Percentiles rank a stretch among this genome's conserved stretches.
These are phyloP conservation scores for Ogataea haglerorum DNA, from an alignment of 805 yeast genomes.

Conservation along the genomic window DNA sequence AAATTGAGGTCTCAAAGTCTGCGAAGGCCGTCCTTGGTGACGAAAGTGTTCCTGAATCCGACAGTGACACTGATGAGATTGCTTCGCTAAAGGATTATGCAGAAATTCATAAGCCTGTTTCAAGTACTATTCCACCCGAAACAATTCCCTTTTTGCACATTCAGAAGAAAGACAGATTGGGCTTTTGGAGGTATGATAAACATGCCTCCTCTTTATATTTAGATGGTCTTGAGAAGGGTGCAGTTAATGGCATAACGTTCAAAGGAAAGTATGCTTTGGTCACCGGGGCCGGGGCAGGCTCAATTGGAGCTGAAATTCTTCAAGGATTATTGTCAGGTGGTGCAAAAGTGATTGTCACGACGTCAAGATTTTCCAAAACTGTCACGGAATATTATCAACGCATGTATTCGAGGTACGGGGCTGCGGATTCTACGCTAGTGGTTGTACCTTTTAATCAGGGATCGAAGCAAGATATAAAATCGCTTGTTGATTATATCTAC, in stretches of 20 bases:
- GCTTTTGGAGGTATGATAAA: conserved; percentile 83
- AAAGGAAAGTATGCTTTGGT: conserved; percentile 83
- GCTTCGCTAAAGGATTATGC: conserved; percentile 78
- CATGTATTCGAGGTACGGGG: conserved; percentile 89
- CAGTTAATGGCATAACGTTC: conserved; percentile 89
- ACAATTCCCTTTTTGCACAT: conserved; percentile 94
- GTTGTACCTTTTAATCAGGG: conserved; percentile 99
- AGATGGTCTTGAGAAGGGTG: conserved; percentile 90
- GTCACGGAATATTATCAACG: conserved; percentile 95
- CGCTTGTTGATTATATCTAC: conserved; percentile 81
- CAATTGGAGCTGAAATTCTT: conserved; percentile 95
- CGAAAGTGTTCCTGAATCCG: conserved; percentile 44
- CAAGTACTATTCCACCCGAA: conserved; percentile 69
- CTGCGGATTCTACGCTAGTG: conserved; percentile 84
- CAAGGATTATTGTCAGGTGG: conserved; percentile 97
- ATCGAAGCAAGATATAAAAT: conserved; percentile 88
- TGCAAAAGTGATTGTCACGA: conserved; percentile 94
- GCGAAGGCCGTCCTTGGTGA: conserved; percentile 52
- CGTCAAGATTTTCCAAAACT: conserved; percentile 89
- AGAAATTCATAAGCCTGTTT: conserved; percentile 68
- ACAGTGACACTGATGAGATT: conserved; percentile 67
- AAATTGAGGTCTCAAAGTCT: conserved; percentile 64
- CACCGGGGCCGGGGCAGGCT: conserved; percentile 99
- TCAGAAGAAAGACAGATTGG: conserved; percentile 68
- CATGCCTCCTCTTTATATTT: conserved; percentile 72